Base-by-base conservation (phyloP, 495 filamentous ascomycete species). In the Aspergillus wentii region DNA sequence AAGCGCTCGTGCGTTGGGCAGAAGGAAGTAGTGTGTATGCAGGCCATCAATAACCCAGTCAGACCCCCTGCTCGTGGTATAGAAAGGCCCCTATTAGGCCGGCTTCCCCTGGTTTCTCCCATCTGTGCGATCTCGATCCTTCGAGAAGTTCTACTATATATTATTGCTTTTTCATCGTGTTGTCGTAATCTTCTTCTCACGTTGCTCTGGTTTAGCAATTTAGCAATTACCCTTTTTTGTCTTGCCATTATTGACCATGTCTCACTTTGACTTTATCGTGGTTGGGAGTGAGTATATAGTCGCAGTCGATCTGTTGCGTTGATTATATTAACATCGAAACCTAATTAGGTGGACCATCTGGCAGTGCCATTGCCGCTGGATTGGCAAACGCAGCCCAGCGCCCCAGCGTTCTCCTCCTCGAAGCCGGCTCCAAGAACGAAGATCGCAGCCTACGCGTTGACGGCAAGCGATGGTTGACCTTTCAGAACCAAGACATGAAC, bases 231-330 rank as follows among this genome's bases (percentile, higher is more conserved):
- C n/a, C 20, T 4, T 14, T 19, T 8, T 13, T 16, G 8, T 2
- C 13, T 17, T 1, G 1, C 34, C 15, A 9, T 17, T 21, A 5
- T 11, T 5, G 29, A 29, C 11, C 6, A 48, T 49, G 46, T 49
- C 46, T 6, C 33, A 41, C 13, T 51, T 40, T 33, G 74, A 77
- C 35, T 79, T 79, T 46, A 65, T 79, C 40, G 43, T 79, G 8
- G 69, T 78, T 18, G 75, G 75, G 14, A 65, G 71, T 74, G 53
- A 44, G 68, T 63, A 19, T n/a, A n/a, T n/a, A n/a, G n/a, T n/a
- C n/a, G n/a, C n/a, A 29, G 4, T n/a, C 4, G 14, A 3, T 16
- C 14, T 26, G 10, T 25, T 28, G 13, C 21, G 8, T 21, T 28
- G 6, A 17, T 8, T 25, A 27, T 22, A 16, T 19, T 17, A 9